Evolutionary conservation across 1,284 basidiomycete genomes (phyloP), one percentile per base, ranked within the genome.

Genomic region (Heterobasidion occidentale): DNA sequence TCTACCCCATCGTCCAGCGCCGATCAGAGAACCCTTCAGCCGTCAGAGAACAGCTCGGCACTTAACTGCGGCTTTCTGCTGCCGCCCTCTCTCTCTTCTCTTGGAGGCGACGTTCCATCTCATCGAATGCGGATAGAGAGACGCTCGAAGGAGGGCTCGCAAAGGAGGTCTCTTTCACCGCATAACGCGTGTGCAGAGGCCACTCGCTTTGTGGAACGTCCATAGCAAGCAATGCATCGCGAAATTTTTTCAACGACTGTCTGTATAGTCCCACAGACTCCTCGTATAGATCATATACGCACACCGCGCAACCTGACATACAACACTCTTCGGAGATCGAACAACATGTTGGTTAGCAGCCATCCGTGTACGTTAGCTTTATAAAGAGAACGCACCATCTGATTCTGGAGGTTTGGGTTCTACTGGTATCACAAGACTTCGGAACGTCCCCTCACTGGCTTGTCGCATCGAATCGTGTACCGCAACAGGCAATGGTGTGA

Each of bases 271-370:
- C 73, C 3, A 92, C 69, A 1, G 88, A 82, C 52, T 93, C 91
- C 55, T 88, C 82, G 69, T 94, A 92, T 33, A 94, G 71, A 62
- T 93, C 92, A 68, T 94, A 90, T 7, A 94, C 89, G 69, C 93
- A 95, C 38, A 93, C 73, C 0, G 91, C 89, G 64, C 93, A 95
- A 35, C 91, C 91, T 9, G 90, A 92, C 91, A 93, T 94, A 71
- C 92, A 94, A 70, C 92, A 94, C 70, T 93, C 90, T 92, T 61
- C 4, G n/a, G 27, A 27, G 27, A 27, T 27, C 27, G 27, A 27
- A 6, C 27, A 1, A 27, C 27, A 27, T 27, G 27, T n/a, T 12
- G n/a, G 7, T 49, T 9, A 48, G 38, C 17, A 58, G n/a, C 36
- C 12, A 17, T 36, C 56, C 14, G 5, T 15, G 33, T 27, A 1